phyloP scores from a whole-genome alignment of 2,329 filamentous ascomycete genomes.

The Ampelomyces quisqualis region DNA sequence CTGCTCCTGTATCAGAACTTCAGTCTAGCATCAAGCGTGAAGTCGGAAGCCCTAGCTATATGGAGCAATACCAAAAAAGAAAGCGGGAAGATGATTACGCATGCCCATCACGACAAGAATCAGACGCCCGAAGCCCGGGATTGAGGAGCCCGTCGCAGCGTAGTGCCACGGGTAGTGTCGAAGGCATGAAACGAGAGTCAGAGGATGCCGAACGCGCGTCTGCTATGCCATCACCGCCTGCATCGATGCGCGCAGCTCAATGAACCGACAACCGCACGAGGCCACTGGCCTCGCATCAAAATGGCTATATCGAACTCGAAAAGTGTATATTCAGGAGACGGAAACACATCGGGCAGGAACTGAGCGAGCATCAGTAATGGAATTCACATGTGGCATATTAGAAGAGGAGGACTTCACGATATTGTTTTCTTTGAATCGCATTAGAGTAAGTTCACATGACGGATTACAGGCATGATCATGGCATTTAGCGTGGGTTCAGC shows the following conservation, averaged over 20 bases:
- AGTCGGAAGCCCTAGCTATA: slow-evolving; percentile 28
- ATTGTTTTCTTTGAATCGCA: slow-evolving; percentile 8
- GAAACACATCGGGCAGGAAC: slow-evolving; percentile 29
- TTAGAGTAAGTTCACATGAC: slow-evolving; percentile 15
- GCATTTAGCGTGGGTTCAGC: slow-evolving; percentile 41
- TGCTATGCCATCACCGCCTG: slow-evolving; percentile 22
- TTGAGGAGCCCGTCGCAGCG: slow-evolving; percentile 40
- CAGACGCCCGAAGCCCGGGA: slow-evolving; percentile 31
- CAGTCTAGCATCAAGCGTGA: slow-evolving; percentile 35
- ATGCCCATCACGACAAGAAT: slow-evolving; percentile 21
- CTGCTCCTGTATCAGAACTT: slow-evolving; percentile 35
- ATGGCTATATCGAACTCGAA: no score
- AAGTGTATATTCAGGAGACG: no score
- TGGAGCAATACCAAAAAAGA: slow-evolving; percentile 36
- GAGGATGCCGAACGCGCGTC: slow-evolving; percentile 28
- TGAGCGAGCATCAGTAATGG: slow-evolving; percentile 24
- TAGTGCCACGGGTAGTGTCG: slow-evolving; percentile 38
- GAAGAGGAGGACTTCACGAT: slow-evolving; percentile 6
- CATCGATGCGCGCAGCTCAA: slow-evolving; percentile 12
- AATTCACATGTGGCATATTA: slow-evolving; percentile 8
- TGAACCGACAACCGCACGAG: no score
- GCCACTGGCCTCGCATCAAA: no score
- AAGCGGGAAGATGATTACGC: slow-evolving; percentile 32
- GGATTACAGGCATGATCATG: slow-evolving; percentile 33
- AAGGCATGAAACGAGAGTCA: slow-evolving; percentile 38